phyloP scores from a whole-genome alignment of 1,284 basidiomycete species.

The Cystobasidium sp. region DNA sequence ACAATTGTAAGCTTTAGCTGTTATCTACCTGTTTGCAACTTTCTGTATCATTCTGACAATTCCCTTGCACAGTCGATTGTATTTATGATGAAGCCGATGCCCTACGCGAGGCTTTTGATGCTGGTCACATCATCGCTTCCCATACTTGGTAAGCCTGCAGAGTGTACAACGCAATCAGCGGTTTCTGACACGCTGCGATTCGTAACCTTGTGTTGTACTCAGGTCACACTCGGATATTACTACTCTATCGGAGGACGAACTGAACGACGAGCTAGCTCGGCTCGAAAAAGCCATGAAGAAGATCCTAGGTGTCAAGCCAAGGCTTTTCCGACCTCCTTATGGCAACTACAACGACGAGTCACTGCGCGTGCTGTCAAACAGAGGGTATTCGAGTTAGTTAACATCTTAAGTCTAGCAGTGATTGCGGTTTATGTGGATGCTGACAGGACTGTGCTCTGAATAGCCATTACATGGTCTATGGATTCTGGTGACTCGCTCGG shows the following conservation, averaged over 20 bases:
- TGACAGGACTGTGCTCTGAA: neutral
- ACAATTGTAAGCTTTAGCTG: conserved; percentile 48
- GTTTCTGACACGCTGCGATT: neutral
- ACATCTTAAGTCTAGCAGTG: neutral
- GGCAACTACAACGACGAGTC: conserved; percentile 47
- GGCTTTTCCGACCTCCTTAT: conserved; percentile 50
- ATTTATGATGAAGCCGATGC: conserved; percentile 52
- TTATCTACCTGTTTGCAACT: neutral
- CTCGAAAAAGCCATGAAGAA: conserved; percentile 51
- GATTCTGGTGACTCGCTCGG: conserved; percentile 44
- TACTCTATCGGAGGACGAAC: conserved; percentile 46
- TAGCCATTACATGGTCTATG: conserved; percentile 44
- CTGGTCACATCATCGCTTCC: conserved; percentile 54
- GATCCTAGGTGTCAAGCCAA: conserved; percentile 54
- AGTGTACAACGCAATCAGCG: neutral
- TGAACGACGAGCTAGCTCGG: conserved; percentile 49
- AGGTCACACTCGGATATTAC: conserved; percentile 51
- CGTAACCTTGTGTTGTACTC: neutral
- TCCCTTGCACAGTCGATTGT: conserved; percentile 42
- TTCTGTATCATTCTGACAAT: neutral
- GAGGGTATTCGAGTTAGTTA: conserved; percentile 51
- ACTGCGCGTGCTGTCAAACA: conserved; percentile 48
- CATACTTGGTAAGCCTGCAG: conserved; percentile 48
- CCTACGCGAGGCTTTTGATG: conserved; percentile 48
- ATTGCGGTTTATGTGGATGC: neutral